Percentiles rank a stretch among this genome's conserved stretches.
Conservation (phyloP, 768 basidiomycete genomes). For the Kwoniella europaea region DNA sequence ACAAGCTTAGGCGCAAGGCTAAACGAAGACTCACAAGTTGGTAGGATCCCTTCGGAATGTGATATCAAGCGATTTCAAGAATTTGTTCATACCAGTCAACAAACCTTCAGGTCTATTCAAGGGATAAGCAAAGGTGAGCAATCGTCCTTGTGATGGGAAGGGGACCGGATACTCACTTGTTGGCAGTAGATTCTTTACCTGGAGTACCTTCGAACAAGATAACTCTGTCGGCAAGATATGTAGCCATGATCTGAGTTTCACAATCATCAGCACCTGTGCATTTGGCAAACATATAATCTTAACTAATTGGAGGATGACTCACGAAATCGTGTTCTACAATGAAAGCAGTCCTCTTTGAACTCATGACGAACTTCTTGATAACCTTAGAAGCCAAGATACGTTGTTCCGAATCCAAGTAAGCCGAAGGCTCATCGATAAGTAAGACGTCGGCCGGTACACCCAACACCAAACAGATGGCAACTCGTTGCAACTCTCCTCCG, state of each 20-base stretch:
- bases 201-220: constrained; percentile 65
- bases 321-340: constrained; percentile 98
- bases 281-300: no score
- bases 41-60: constrained; percentile 98
- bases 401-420: constrained; percentile 90
- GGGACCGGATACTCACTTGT: constrained; percentile 68
- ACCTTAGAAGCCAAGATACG: constrained; percentile 98
- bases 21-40: constrained; percentile 48
- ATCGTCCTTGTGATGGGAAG: neutral
- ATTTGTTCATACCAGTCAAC: constrained; percentile 96
- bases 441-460: constrained; percentile 78
- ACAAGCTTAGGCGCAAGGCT: neutral
- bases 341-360: constrained; percentile 96
- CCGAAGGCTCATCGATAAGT: constrained; percentile 86
- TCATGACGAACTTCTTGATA: constrained; percentile 96
- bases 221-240: constrained; percentile 90
- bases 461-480: constrained; percentile 91
- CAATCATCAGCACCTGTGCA: constrained; percentile 9
- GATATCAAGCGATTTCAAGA: constrained; percentile 92
- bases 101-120: constrained; percentile 81
- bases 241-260: constrained; percentile 79
- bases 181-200: constrained; percentile 84
- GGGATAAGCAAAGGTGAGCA: neutral
- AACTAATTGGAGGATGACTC: constrained; percentile 17
- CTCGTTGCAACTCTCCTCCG: constrained; percentile 96